These are phyloP conservation scores for Penicillium sp. DNA, from an alignment of 2,329 filamentous ascomycete genomes.

Conservation along the genomic window DNA sequence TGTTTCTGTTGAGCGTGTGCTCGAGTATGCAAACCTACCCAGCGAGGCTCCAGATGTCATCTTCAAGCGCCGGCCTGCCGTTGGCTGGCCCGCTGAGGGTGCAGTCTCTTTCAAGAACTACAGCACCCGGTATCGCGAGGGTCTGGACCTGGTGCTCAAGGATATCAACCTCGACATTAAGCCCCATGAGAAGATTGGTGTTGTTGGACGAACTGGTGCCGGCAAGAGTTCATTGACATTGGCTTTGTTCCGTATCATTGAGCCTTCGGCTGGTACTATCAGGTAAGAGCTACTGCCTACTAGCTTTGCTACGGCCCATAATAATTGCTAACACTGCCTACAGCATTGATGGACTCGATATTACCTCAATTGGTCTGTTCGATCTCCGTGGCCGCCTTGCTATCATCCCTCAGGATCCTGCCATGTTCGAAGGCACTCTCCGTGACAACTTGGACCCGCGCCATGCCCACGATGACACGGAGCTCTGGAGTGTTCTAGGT, in stretches of 20 bases:
- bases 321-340: conserved; percentile 3
- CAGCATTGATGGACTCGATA: conserved; percentile 85
- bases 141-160: conserved; percentile 88
- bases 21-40: conserved; percentile 89
- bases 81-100: conserved; percentile 88
- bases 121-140: conserved; percentile 88
- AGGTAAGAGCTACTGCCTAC: conserved; percentile 35
- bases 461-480: conserved; percentile 93
- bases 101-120: conserved; percentile 90
- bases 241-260: conserved; percentile 93
- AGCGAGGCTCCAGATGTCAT: conserved; percentile 95
- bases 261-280: conserved; percentile 78
- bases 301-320: conserved; percentile 14
- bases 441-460: conserved; percentile 95
- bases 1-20: conserved; percentile 93
- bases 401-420: conserved; percentile 97
- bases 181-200: conserved; percentile 95
- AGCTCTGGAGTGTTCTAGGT: conserved; percentile 94
- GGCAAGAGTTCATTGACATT: conserved; percentile 95
- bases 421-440: conserved; percentile 89
- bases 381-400: conserved; percentile 87
- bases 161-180: conserved; percentile 91
- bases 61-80: conserved; percentile 79
- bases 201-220: conserved; percentile 92
- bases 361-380: conserved; percentile 83